phyloP scores from a whole-genome alignment of 768 basidiomycete species.

The Pleurotus cornucopiae region DNA sequence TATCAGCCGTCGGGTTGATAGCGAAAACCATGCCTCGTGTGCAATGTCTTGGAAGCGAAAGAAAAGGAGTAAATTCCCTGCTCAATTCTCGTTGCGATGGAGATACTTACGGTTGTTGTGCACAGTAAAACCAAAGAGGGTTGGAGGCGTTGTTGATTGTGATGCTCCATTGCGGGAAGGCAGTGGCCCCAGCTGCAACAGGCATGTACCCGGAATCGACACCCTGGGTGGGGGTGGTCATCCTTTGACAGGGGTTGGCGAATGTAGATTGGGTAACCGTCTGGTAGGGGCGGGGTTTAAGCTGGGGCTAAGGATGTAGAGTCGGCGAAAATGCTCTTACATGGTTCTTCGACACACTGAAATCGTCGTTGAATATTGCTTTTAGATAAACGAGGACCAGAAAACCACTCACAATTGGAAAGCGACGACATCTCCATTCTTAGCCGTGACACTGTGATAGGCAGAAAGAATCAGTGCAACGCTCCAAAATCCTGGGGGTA shows the following conservation, averaged over 20 bases:
- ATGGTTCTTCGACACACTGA: slow-evolving; percentile 34
- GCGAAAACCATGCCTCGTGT: slow-evolving; percentile 50
- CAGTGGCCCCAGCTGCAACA: slow-evolving; percentile 31
- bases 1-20: slow-evolving; percentile 43
- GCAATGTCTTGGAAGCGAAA: slow-evolving; percentile 34
- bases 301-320: neutral
- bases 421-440: slow-evolving; percentile 33
- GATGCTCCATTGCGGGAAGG: slow-evolving; percentile 31
- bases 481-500: no score
- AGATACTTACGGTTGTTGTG: slow-evolving; percentile 26
- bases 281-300: slow-evolving; percentile 14
- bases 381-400: neutral
- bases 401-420: slow-evolving; percentile 38
- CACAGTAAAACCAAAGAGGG: slow-evolving; percentile 57
- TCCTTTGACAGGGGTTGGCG: slow-evolving; percentile 28
- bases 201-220: slow-evolving; percentile 44
- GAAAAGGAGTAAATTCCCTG: neutral
- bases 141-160: slow-evolving; percentile 28
- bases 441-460: slow-evolving; percentile 22
- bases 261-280: slow-evolving; percentile 38
- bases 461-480: neutral
- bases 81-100: no score
- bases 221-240: slow-evolving; percentile 21
- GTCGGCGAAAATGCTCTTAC: slow-evolving; percentile 17
- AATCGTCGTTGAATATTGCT: neutral